A percentile compares a stretch with the other conserved stretches of the same genome.
phyloP scores from a whole-genome alignment of 768 basidiomycete species.

The Calocybe gangraenosa region DNA sequence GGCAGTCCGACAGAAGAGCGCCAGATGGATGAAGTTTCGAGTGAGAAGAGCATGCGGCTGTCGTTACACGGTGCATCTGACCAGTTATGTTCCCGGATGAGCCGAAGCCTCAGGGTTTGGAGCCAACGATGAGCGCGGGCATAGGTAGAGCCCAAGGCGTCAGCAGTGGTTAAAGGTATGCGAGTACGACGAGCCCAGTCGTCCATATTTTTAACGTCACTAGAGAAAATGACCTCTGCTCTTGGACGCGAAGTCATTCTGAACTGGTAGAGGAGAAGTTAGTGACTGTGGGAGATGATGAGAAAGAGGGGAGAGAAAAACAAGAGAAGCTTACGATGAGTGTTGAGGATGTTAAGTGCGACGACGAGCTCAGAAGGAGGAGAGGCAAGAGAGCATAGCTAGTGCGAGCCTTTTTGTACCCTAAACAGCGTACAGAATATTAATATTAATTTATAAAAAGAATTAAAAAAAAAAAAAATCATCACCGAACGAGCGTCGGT shows the following conservation, averaged over 20 bases:
- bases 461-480: constrained; percentile 25
- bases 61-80: constrained; percentile 55
- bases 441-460: constrained; percentile 21
- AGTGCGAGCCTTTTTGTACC: constrained; percentile 43
- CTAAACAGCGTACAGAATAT: constrained; percentile 44
- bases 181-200: constrained; percentile 76
- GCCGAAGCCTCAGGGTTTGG: constrained; percentile 52
- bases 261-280: constrained; percentile 2
- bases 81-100: constrained; percentile 71
- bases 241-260: constrained; percentile 29
- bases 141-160: constrained; percentile 76
- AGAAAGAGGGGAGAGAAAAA: constrained; percentile 5
- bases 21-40: constrained; percentile 77
- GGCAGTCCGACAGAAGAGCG: constrained; percentile 73
- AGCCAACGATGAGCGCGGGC: constrained; percentile 80
- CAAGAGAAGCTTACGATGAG: background rate
- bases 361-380: constrained; percentile 24
- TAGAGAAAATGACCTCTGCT: constrained; percentile 71
- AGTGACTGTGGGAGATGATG: constrained; percentile 11
- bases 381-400: constrained; percentile 24
- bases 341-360: constrained; percentile 10
- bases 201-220: constrained; percentile 78
- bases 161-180: constrained; percentile 80
- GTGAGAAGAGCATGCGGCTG: constrained; percentile 70
- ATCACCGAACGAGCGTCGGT: constrained; percentile 50